A percentile compares a stretch with the other conserved stretches of the same genome.
Conservation (phyloP, 1,139 yeast species). For the Lodderomyces metapsilosis region DNA sequence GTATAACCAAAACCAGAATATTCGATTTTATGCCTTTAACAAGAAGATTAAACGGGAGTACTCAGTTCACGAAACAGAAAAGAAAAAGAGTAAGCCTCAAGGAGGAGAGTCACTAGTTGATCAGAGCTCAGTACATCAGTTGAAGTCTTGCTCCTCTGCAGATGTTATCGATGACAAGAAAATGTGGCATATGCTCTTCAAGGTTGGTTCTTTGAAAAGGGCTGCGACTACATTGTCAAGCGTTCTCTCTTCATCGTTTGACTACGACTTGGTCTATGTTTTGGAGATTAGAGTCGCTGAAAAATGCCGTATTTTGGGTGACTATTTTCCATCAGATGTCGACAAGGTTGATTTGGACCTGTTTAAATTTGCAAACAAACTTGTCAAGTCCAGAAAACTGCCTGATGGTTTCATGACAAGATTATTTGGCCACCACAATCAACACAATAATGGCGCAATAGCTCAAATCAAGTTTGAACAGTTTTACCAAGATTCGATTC, state of each 20-base stretch:
- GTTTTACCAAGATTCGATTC: constrained; percentile 41
- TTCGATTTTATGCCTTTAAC: constrained; percentile 13
- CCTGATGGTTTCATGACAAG: constrained; percentile 38
- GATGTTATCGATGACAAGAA: constrained; percentile 13
- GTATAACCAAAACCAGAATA: constrained; percentile 47
- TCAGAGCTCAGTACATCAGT: constrained; percentile 6
- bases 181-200: constrained; percentile 40
- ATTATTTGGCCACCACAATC: constrained; percentile 45
- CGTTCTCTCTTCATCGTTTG: constrained; percentile 35
- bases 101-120: background rate
- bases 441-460: constrained; percentile 15
- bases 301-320: constrained; percentile 35
- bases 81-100: constrained; percentile 5
- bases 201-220: constrained; percentile 39
- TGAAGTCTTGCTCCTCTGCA: background rate
- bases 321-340: constrained; percentile 39
- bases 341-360: constrained; percentile 44
- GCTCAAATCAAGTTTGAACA: constrained; percentile 14
- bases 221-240: constrained; percentile 46
- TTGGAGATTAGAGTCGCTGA: constrained; percentile 57
- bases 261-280: constrained; percentile 52
- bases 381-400: constrained; percentile 25
- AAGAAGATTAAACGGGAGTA: background rate
- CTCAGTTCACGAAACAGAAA: background rate
- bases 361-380: constrained; percentile 36